A percentile compares a stretch with the other conserved stretches of the same genome.
phyloP scores from a whole-genome alignment of 495 filamentous ascomycete genomes.

The Trichoderma reesei region DNA sequence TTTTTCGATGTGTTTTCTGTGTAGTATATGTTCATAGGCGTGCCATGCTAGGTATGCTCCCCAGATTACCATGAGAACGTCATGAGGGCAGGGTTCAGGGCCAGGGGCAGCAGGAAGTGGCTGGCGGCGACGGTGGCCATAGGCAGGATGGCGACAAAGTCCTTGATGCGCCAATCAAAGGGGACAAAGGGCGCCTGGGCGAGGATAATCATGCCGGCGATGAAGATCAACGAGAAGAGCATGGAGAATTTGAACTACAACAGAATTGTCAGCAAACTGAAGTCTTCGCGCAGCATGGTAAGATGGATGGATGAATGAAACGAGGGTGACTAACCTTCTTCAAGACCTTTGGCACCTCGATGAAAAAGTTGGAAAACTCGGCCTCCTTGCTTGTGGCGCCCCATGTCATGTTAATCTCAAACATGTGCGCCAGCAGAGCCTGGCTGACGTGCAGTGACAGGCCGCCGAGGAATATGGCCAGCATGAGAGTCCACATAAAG shows the following conservation, averaged over 20 bases:
- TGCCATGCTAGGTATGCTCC: too few relatives aligned
- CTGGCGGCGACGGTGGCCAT: slow-evolving; percentile 62
- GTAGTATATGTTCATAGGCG: not conserved
- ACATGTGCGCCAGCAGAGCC: slow-evolving; percentile 59
- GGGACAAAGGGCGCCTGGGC: slow-evolving; percentile 56
- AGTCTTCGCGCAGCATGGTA: too few relatives aligned
- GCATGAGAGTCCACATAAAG: slow-evolving; percentile 62
- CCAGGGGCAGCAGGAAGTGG: slow-evolving; percentile 63
- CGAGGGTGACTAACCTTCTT: slow-evolving; percentile 35
- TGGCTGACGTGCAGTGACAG: slow-evolving; percentile 60
- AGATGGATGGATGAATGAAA: not conserved
- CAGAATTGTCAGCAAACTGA: not conserved
- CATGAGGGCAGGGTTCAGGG: slow-evolving; percentile 70
- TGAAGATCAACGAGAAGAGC: slow-evolving; percentile 50
- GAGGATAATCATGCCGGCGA: slow-evolving; percentile 56
- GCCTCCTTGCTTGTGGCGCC: slow-evolving; percentile 61
- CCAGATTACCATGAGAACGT: slow-evolving; percentile 60
- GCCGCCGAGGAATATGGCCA: slow-evolving; percentile 61
- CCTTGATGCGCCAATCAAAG: slow-evolving; percentile 56
- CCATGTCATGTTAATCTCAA: slow-evolving; percentile 67
- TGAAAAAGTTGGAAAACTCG: slow-evolving; percentile 70
- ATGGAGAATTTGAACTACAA: slow-evolving; percentile 64
- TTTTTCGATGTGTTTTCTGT: not conserved
- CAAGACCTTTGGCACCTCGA: slow-evolving; percentile 67
- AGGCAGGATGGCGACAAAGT: slow-evolving; percentile 73